These are phyloP conservation scores for Exophiala calicioides DNA, from an alignment of 2,329 filamentous ascomycete species.

Conservation along the genomic window DNA sequence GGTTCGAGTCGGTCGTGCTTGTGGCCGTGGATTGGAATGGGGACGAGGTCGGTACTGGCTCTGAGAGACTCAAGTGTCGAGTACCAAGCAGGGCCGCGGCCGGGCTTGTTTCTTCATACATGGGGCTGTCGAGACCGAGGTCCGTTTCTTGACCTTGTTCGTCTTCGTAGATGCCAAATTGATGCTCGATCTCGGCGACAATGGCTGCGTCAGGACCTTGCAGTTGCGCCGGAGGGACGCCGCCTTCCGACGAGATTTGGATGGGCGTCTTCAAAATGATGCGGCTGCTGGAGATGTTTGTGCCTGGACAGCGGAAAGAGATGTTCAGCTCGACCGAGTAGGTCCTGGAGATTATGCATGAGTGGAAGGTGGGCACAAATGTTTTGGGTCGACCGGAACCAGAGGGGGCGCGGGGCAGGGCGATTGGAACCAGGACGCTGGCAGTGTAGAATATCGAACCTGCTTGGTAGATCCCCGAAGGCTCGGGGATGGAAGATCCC, in stretches of 20 bases:
- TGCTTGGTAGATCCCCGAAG: conserved; percentile 38
- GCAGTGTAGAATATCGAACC: conserved; percentile 60
- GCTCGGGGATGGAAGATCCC: conserved; percentile 32
- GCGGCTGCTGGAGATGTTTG: conserved; percentile 42
- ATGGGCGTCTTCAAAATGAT: conserved; percentile 46
- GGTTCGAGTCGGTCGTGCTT: neutral
- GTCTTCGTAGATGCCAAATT: conserved; percentile 28
- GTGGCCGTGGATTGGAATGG: neutral
- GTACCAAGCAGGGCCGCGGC: conserved; percentile 9
- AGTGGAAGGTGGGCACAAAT: conserved; percentile 70
- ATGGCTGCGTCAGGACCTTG: conserved; percentile 21
- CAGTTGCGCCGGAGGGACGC: conserved; percentile 10
- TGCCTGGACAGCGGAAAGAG: conserved; percentile 51
- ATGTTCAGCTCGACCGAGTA: conserved; percentile 64
- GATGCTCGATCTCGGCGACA: conserved; percentile 26
- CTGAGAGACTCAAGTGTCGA: conserved; percentile 22
- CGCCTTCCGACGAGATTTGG: conserved; percentile 39
- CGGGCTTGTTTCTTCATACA: conserved; percentile 20
- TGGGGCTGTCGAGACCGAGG: conserved; percentile 20
- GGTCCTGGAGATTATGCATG: conserved; percentile 64
- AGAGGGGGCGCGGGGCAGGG: conserved; percentile 51
- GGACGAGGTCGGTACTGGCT: too few relatives aligned
- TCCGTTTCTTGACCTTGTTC: conserved; percentile 13
- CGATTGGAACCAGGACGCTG: conserved; percentile 63
- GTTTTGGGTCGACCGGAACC: conserved; percentile 32